Percentiles rank a stretch among this genome's conserved stretches.
Conservation (phyloP, 179 eudicot species). For the Corrigiola litoralis region DNA sequence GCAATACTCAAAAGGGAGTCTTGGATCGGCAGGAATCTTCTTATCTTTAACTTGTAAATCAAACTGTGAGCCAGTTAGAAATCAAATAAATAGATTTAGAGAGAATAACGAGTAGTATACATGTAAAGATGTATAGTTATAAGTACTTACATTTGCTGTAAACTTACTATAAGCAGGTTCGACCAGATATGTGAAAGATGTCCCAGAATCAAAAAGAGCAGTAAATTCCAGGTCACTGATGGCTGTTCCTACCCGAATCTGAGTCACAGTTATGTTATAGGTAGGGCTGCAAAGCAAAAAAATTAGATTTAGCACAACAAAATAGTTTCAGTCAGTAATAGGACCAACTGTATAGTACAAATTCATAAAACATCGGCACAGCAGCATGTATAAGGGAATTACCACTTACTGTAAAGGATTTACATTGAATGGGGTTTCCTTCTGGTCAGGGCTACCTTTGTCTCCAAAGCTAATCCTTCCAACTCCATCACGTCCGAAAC, state of each 20-base stretch:
- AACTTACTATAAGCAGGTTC: conserved; percentile 78
- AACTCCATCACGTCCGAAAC: conserved; percentile 77
- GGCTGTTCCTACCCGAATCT: conserved; percentile 49
- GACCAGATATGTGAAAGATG: conserved; percentile 76
- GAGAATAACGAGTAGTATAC: background rate
- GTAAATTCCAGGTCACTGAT: conserved; percentile 47
- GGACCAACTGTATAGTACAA: background rate
- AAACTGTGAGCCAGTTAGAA: conserved; percentile 35
- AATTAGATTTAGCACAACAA: conserved; percentile 4
- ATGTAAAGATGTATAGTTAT: background rate
- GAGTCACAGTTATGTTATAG: conserved; percentile 63
- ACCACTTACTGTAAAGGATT: conserved; percentile 64
- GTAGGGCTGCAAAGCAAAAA: conserved; percentile 45
- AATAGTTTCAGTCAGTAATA: background rate
- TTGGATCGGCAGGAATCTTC: conserved; percentile 53
- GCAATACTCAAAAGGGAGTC: conserved; percentile 78
- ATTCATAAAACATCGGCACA: background rate
- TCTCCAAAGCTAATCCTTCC: conserved; percentile 95
- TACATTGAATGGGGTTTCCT: conserved; percentile 73
- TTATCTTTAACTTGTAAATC: conserved; percentile 52
- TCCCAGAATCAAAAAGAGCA: conserved; percentile 88
- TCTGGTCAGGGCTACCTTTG: conserved; percentile 68
- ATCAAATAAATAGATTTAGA: background rate
- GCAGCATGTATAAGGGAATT: conserved; percentile 25
- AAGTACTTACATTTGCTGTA: conserved; percentile 47